Evolutionary conservation across 2,329 filamentous ascomycete genomes (phyloP), one percentile per base, ranked within the genome.

Genomic region (Pseudomassariella vexata): DNA sequence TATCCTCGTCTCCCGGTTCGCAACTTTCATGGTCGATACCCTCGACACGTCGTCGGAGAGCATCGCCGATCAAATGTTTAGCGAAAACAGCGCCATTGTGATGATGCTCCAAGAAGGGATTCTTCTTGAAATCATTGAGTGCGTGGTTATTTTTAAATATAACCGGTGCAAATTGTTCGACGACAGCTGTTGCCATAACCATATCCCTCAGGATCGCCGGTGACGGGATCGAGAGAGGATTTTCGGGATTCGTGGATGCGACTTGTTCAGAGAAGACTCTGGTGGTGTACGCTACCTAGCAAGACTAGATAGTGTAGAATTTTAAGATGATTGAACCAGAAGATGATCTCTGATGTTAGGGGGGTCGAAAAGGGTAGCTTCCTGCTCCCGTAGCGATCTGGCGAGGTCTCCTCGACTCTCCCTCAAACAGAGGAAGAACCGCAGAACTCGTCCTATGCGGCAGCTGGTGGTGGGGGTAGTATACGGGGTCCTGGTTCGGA

Each of bases 351-450:
- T 54, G 46, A 61, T 82, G 69, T 88, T 96, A 96, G 62, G 92
- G 92, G 66, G 92, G 92, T 78, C 86, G 85, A 74, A 92, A 95
- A 67, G 81, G 83, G 71, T 89, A 94, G 68, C 82, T 84, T 73
- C 86, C 85, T 76, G 86, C 83, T 81, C 82, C 86, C 76, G 85
- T 75, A 74, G 73, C 82, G 76, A 82, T 80, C 79, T 85, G 85
- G 82, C 87, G 84, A 87, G 85, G 86, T 83, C 87, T 90, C 83
- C 84, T 87, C 85, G 88, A 95, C 87, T 92, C 92, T 94, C 90
- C 92, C 92, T 89, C 90, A 66, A 70, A 72, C 71, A 92, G 90
- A 95, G 89, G 90, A 96, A 96, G 90, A 94, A 89, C 84, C 85
- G 81, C 76, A 78, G 79, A 82, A 82, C 78, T 78, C 81, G 84